These are phyloP conservation scores for Populus hybrid DNA, from an alignment of 441 rosid genomes.

Conservation along the genomic window DNA sequence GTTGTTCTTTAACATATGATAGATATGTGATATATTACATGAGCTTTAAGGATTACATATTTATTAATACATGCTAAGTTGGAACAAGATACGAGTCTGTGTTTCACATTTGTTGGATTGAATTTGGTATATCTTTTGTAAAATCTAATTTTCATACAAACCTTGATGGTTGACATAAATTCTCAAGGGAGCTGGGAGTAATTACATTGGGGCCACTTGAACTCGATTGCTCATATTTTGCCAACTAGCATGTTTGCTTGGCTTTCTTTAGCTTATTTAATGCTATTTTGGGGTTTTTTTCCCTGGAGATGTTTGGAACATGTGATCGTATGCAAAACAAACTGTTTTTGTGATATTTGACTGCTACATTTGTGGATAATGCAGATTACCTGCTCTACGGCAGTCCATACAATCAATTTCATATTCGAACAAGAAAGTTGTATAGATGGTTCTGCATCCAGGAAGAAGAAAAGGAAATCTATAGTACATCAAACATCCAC, in stretches of 20 bases:
- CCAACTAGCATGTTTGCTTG: not conserved
- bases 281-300: not conserved
- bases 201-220: not conserved
- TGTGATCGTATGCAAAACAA: not conserved
- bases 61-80: not conserved
- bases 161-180: not conserved
- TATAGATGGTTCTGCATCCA: conserved; percentile 32
- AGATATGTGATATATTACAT: not conserved
- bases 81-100: not conserved
- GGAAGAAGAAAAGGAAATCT: conserved; percentile 65
- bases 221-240: not conserved
- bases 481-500: conserved; percentile 30
- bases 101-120: not conserved
- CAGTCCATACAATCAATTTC: conserved; percentile 52
- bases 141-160: not conserved
- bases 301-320: not conserved
- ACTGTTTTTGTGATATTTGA: conserved; percentile 13
- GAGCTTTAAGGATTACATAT: not conserved
- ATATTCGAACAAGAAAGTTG: conserved; percentile 39
- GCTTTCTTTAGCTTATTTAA: not conserved
- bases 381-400: conserved; percentile 69
- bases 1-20: not conserved
- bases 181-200: not conserved
- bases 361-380: conserved; percentile 26
- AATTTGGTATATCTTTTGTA: not conserved